Percentiles rank a stretch among this genome's conserved stretches.
These are phyloP conservation scores for Monosporascus cannonballus DNA, from an alignment of 2,329 filamentous ascomycete species.

Conservation along the genomic window DNA sequence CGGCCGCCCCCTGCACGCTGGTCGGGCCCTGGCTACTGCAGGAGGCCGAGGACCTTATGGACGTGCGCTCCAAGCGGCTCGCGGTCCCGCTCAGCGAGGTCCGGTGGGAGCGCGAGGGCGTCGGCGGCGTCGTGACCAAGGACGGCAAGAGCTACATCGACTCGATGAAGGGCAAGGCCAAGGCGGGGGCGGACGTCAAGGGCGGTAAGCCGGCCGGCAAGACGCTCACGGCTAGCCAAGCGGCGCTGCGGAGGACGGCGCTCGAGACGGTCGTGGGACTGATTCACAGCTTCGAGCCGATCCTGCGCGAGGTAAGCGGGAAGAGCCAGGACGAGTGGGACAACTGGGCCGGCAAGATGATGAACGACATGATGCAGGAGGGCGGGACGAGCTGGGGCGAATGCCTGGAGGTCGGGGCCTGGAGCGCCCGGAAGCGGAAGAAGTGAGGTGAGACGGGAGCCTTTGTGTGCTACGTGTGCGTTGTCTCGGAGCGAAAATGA, in stretches of 20 bases:
- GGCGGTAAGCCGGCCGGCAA: slow-evolving; percentile 35
- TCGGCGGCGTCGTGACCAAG: slow-evolving; percentile 56
- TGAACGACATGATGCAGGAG: slow-evolving; percentile 73
- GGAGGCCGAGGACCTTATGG: slow-evolving; percentile 65
- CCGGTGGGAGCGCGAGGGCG: slow-evolving; percentile 77
- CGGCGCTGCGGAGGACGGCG: slow-evolving; percentile 71
- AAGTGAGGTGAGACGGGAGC: background rate
- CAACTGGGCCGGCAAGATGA: slow-evolving; percentile 81
- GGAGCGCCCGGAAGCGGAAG: slow-evolving; percentile 71
- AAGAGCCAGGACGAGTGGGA: slow-evolving; percentile 94
- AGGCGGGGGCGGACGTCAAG: slow-evolving; percentile 23
- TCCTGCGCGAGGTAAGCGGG: slow-evolving; percentile 73
- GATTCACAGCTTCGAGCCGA: slow-evolving; percentile 78
- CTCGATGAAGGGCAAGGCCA: slow-evolving; percentile 42
- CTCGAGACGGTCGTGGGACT: slow-evolving; percentile 74
- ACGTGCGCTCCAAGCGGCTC: slow-evolving; percentile 67
- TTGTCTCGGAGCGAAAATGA: background rate
- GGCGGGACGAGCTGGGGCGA: slow-evolving; percentile 77
- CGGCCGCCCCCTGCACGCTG: slow-evolving; percentile 70
- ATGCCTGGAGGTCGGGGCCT: slow-evolving; percentile 80
- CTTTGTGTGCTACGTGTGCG: background rate
- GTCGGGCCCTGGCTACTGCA: slow-evolving; percentile 74
- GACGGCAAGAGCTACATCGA: slow-evolving; percentile 56
- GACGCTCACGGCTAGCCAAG: slow-evolving; percentile 60
- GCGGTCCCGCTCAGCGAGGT: slow-evolving; percentile 84